Evolutionary conservation across 768 basidiomycete species (phyloP).

Genomic region (Hericium erinaceus): DNA sequence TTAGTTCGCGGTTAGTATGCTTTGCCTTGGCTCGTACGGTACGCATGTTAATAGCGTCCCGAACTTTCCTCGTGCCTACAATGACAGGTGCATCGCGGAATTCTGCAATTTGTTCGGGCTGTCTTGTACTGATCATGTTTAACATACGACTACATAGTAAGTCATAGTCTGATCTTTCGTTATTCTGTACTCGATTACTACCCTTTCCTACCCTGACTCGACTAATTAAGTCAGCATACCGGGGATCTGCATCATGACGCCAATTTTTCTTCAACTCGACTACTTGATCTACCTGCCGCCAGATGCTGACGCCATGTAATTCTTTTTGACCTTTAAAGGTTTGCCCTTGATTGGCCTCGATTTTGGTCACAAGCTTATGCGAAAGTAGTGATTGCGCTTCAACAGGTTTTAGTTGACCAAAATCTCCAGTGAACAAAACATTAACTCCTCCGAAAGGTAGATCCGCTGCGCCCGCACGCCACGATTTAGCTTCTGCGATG

Average conservation of each 20-base stretch:
- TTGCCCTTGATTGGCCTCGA: neutral
- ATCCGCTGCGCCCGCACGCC: neutral
- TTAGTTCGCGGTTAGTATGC: too few relatives aligned
- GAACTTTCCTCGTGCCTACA: neutral
- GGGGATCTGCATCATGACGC: neutral
- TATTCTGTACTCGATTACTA: neutral
- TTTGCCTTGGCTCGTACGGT: too few relatives aligned
- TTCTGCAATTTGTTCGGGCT: neutral
- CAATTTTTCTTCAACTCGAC: neutral
- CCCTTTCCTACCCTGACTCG: neutral
- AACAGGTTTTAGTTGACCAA: neutral
- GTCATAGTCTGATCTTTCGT: neutral
- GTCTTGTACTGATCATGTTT: neutral
- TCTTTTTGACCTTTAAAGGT: neutral
- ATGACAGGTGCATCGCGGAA: neutral
- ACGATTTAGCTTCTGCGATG: conserved; percentile 14
- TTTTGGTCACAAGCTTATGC: neutral
- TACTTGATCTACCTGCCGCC: neutral
- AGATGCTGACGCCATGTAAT: neutral
- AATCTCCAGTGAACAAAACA: neutral
- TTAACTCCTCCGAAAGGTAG: neutral
- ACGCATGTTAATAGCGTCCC: neutral
- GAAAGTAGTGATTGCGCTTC: neutral
- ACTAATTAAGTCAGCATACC: neutral
- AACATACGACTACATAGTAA: neutral